A percentile compares a stretch with the other conserved stretches of the same genome.
These are phyloP conservation scores for Coprinopsis sp. DNA, from an alignment of 768 basidiomycete species.

Conservation along the genomic window DNA sequence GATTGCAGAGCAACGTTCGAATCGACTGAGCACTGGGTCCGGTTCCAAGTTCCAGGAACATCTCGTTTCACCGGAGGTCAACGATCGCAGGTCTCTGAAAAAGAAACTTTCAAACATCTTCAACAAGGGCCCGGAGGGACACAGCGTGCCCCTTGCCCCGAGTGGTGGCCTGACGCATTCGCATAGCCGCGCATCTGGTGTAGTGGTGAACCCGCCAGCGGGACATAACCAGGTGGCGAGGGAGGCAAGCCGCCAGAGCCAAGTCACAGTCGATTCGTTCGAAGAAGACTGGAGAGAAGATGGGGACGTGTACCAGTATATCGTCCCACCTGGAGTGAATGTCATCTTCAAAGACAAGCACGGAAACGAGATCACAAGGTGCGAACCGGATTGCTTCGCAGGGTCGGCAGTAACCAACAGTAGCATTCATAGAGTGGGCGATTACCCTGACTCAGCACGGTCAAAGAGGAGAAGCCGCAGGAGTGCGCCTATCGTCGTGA, in stretches of 20 bases:
- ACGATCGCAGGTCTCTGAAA: neutral
- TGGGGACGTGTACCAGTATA: slow-evolving; percentile 43
- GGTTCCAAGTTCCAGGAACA: no score
- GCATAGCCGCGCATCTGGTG: neutral
- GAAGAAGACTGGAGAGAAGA: slow-evolving; percentile 25
- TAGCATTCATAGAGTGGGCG: slow-evolving; percentile 41
- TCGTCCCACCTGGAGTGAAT: slow-evolving; percentile 60
- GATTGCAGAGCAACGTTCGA: no score
- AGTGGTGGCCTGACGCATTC: no score
- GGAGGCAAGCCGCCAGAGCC: neutral
- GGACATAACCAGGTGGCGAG: no score
- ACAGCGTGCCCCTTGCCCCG: no score
- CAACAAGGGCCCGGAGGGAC: slow-evolving; percentile 2
- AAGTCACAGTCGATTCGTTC: neutral
- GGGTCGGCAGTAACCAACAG: neutral
- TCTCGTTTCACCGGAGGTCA: neutral
- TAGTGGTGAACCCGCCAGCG: neutral
- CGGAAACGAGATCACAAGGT: slow-evolving; percentile 64
- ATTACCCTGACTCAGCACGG: slow-evolving; percentile 28
- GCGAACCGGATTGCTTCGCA: slow-evolving; percentile 7
- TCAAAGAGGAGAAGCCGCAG: slow-evolving; percentile 6
- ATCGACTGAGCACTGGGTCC: no score
- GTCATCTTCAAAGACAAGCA: slow-evolving; percentile 65
- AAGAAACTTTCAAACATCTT: neutral
- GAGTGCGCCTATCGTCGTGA: slow-evolving; percentile 47